A percentile compares a stretch with the other conserved stretches of the same genome.
phyloP scores from a whole-genome alignment of 257 asterid genomes.

The Prunella vulgaris region DNA sequence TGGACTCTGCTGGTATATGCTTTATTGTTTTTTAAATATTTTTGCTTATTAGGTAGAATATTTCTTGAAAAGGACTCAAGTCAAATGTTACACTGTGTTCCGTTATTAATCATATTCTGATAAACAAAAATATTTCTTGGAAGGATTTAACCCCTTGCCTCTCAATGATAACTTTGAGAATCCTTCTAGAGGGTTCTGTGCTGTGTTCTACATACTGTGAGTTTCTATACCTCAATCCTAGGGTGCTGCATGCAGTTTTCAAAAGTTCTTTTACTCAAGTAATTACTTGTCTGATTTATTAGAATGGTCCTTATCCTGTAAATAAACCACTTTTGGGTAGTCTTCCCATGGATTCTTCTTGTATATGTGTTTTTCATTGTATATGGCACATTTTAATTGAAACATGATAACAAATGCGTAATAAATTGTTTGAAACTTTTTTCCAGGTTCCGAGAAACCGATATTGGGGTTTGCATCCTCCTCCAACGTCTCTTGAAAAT shows the following conservation, averaged over 20 bases:
- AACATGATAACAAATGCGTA: background rate
- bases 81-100: background rate
- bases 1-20: conserved; percentile 86
- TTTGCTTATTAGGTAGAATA: conserved; percentile 15
- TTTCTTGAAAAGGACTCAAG: too few relatives aligned
- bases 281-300: background rate
- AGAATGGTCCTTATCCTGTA: background rate
- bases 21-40: conserved; percentile 9
- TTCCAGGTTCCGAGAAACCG: conserved; percentile 92
- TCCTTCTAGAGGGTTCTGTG: background rate
- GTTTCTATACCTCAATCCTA: background rate
- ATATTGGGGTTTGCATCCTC: conserved; percentile 99
- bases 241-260: background rate
- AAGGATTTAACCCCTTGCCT: background rate
- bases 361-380: background rate
- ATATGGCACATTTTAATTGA: conserved; percentile 6
- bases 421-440: conserved; percentile 27
- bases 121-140: background rate
- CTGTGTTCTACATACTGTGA: background rate
- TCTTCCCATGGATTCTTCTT: background rate
- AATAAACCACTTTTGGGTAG: background rate
- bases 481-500: conserved; percentile 84
- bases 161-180: background rate
- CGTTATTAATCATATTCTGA: background rate
- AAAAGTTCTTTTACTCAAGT: background rate